Evolutionary conservation across 2,329 filamentous ascomycete species (phyloP).

Genomic region (Fusarium protoensiforme): DNA sequence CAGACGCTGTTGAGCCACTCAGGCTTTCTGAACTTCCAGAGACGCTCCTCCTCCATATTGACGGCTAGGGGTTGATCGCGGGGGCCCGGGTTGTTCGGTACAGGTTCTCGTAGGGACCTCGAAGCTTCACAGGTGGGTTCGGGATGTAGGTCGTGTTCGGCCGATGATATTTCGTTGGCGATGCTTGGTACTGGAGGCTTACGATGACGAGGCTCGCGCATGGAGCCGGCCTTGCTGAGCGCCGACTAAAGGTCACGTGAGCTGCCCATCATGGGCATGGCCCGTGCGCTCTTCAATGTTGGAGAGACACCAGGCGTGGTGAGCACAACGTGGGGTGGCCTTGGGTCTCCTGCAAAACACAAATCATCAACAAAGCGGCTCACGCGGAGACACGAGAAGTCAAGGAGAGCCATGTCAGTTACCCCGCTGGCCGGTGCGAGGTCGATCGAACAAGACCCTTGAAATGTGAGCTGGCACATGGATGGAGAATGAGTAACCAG

Average conservation of each 20-base stretch:
- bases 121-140: background rate
- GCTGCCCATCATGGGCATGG: background rate
- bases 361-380: slow-evolving; percentile 25
- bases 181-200: slow-evolving; percentile 33
- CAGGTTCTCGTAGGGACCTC: background rate
- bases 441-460: slow-evolving; percentile 28
- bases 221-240: slow-evolving; percentile 27
- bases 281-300: background rate
- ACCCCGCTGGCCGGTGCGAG: slow-evolving; percentile 36
- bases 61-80: background rate
- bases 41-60: slow-evolving; percentile 71
- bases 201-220: slow-evolving; percentile 44
- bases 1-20: slow-evolving; percentile 74
- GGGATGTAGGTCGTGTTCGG: slow-evolving; percentile 5
- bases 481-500: slow-evolving; percentile 14
- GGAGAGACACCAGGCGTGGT: slow-evolving; percentile 22
- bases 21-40: slow-evolving; percentile 74
- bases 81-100: background rate
- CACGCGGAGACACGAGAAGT: slow-evolving; percentile 25
- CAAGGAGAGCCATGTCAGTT: slow-evolving; percentile 32
- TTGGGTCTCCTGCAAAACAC: slow-evolving; percentile 27
- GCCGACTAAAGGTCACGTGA: slow-evolving; percentile 32
- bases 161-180: slow-evolving; percentile 22
- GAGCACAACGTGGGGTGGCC: slow-evolving; percentile 6
- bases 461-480: slow-evolving; percentile 16